These are phyloP conservation scores for Dryadomyces quercus-mongolicae DNA, from an alignment of 2,329 filamentous ascomycete genomes.

Conservation along the genomic window DNA sequence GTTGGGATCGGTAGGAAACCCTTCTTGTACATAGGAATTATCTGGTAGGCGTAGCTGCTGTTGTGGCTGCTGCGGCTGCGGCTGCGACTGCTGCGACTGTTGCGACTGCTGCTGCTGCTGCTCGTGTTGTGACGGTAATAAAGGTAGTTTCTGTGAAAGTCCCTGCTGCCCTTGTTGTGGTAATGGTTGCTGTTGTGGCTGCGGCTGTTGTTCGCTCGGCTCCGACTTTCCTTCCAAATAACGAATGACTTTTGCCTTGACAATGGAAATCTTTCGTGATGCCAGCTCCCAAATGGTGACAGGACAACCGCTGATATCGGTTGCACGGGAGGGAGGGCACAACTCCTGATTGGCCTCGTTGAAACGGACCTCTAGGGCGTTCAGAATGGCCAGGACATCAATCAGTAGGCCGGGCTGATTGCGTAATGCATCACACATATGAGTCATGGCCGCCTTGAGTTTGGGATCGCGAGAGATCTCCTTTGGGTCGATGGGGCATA, in stretches of 20 bases:
- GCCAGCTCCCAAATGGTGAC: constrained; percentile 37
- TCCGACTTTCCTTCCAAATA: constrained; percentile 25
- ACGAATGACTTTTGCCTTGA: constrained; percentile 30
- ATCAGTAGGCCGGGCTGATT: constrained; percentile 31
- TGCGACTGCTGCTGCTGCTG: not conserved
- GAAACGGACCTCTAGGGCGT: constrained; percentile 27
- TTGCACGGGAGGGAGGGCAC: constrained; percentile 12
- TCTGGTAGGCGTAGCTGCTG: not conserved
- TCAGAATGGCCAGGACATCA: constrained; percentile 30
- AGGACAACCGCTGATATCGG: constrained; percentile 17
- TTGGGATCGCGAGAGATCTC: constrained; percentile 22
- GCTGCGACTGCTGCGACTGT: not conserved
- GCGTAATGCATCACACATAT: constrained; percentile 27
- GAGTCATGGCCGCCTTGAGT: constrained; percentile 26
- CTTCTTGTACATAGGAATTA: too few species aligned
- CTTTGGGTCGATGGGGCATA: constrained; percentile 2
- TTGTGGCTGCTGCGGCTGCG: not conserved
- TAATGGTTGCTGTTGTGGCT: not conserved
- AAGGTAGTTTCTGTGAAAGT: not conserved
- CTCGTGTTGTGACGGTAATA: too few species aligned
- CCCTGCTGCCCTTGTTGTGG: not conserved
- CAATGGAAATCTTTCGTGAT: constrained; percentile 33
- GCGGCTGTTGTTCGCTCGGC: not conserved
- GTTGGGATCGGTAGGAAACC: not conserved
- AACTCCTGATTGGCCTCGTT: constrained; percentile 29